Evolutionary conservation across 2,329 filamentous ascomycete species (phyloP), one percentile per base, ranked within the genome.

Genomic region (Phialemoniopsis sp.): DNA sequence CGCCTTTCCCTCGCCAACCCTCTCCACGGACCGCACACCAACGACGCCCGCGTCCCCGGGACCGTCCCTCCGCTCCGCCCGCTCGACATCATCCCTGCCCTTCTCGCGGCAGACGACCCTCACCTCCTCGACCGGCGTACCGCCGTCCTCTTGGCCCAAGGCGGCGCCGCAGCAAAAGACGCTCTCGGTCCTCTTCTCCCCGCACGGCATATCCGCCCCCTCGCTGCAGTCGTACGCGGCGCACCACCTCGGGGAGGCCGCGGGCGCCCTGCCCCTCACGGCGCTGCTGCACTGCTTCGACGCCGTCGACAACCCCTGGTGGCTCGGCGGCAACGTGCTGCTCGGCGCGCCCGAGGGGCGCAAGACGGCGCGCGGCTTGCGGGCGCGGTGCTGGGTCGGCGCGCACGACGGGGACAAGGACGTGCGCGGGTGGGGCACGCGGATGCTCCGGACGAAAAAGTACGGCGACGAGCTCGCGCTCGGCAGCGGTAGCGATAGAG

Each of bases 261-360:
- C 73, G 2, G 21, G 21, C 21, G 78, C 80, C 0, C 64, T 84
- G 3, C 81, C 80, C 0, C 61, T 87, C 14, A 83, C 78, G 0
- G 73, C 75, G 0, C 71, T 87, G 5, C 64, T 87, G 13, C 82
- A 86, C 54, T 76, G 74, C 38, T 80, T 85, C 58, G 76, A 83
- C 49, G 63, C 62, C 8, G 70, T 81, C 18, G 60, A 67, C 15
- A 79, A 77, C 33, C 76, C 77, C 1, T 81, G 77, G 74, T 82
- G 76, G 58, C 56, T 82, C 3, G 79, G 78, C 29, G 78, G 79
- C 0, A 73, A 76, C 37, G 72, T 80, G 37, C 73, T 72, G 17
- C 64, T 67, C 3, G 80, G 79, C 1, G 69, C 71, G 9, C 75
- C 78, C 0, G 68, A 72, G 10, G 82, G 81, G 0, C 55, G 73